phyloP scores from a whole-genome alignment of 805 yeast species.

The Saturnispora dispora region DNA sequence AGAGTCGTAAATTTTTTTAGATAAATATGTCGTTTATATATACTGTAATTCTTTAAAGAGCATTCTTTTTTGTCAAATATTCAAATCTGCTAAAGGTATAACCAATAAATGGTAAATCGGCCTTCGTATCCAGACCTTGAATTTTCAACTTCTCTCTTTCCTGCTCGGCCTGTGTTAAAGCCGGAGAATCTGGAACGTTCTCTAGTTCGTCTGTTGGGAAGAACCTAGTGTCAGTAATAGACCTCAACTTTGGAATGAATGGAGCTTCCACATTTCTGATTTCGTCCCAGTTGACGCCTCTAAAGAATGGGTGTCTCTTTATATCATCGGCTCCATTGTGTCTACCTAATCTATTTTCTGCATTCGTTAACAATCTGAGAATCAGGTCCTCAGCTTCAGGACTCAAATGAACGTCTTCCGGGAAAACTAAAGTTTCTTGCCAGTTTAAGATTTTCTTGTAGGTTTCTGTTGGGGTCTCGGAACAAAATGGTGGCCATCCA shows the following conservation, averaged over 20 bases:
- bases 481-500: constrained; percentile 97
- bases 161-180: constrained; percentile 55
- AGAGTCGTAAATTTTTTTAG: not conserved
- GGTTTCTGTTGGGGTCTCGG: constrained; percentile 91
- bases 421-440: constrained; percentile 80
- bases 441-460: constrained; percentile 85
- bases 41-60: constrained; percentile 19
- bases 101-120: constrained; percentile 94
- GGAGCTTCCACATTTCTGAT: constrained; percentile 88
- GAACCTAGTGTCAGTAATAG: constrained; percentile 92
- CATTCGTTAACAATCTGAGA: constrained; percentile 61
- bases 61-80: constrained; percentile 73
- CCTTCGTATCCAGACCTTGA: constrained; percentile 48
- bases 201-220: constrained; percentile 97
- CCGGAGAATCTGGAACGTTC: constrained; percentile 87
- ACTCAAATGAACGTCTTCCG: constrained; percentile 84
- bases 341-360: constrained; percentile 77
- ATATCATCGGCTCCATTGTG: constrained; percentile 89
- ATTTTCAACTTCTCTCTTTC: constrained; percentile 46
- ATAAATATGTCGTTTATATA: not conserved
- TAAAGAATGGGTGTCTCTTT: constrained; percentile 82
- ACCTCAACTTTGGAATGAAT: constrained; percentile 81
- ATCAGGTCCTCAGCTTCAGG: constrained; percentile 86
- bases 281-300: constrained; percentile 93
- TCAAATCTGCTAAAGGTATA: constrained; percentile 94